Base-by-base conservation (phyloP, 202 grass and related monocot species). In the Sporobolus alterniflorus region DNA sequence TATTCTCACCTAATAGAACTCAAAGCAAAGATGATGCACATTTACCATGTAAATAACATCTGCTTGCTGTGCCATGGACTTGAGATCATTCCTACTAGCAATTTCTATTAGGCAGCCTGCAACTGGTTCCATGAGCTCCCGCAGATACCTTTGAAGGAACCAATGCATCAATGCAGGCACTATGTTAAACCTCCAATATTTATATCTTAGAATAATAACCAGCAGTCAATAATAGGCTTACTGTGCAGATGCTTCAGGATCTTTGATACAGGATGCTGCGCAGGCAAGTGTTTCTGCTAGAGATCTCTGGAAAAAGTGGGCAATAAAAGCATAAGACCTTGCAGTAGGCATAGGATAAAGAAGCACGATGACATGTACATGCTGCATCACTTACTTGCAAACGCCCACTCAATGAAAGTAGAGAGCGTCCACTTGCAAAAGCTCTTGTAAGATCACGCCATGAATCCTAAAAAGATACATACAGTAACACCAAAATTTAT, bases 361-460 rank as follows among this genome's bases (percentile, higher is more conserved):
- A 70, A 78, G 75, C 25, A 63, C 56, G 24, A 73, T 72, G 84
- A 40, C 71, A 43, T 29, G 36, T 74, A 65, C 71, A 86, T 71
- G 75, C 13, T 21, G 67, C 3, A 76, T 55, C 51, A 75, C 82
- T 80, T 89, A 98, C 96, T 89, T 98, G 96, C 68, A 90, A 71
- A 44, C 91, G 96, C 85, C 89, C 82, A 90, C 76, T 93, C 80
- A 98, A 83, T 84, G 93, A 95, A 86, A 98, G 90, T 80, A 98
- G 90, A 72, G 90, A 84, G 47, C 80, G 87, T 20, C 89, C 96
- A 67, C 87, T 98, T 89, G 93, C 91, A 92, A 98, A 98, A 79
- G 93, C 93, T 92, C 85, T 96, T 83, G 89, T 90, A 76, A 98
- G 92, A 86, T 98, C 96, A 73, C 83, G 72, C 96, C 96, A 98